These are phyloP conservation scores for Zychaea mexicana DNA, from an alignment of 371 early-diverging fungal species.

Conservation along the genomic window DNA sequence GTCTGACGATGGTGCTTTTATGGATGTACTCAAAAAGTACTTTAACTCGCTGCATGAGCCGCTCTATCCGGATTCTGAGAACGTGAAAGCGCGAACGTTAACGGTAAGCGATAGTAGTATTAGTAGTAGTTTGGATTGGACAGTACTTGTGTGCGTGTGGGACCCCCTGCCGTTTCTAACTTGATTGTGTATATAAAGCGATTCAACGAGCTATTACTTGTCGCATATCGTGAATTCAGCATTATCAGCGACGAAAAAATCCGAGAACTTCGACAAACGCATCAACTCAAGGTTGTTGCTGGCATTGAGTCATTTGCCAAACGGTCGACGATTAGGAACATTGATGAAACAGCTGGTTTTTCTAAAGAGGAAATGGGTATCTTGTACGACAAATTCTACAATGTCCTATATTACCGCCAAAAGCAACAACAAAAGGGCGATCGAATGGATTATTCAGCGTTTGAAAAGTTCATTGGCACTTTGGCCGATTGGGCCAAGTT, in stretches of 20 bases:
- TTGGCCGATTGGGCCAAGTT: slow-evolving; percentile 42
- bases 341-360: slow-evolving; percentile 75
- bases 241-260: slow-evolving; percentile 78
- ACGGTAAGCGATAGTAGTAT: slow-evolving; percentile 43
- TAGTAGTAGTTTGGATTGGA: not conserved
- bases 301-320: slow-evolving; percentile 93
- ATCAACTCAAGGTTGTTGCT: slow-evolving; percentile 92
- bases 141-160: too few relatives aligned
- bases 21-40: slow-evolving; percentile 78
- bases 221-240: slow-evolving; percentile 92
- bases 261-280: slow-evolving; percentile 78
- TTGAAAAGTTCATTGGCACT: slow-evolving; percentile 36
- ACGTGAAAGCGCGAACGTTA: slow-evolving; percentile 51
- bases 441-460: slow-evolving; percentile 38
- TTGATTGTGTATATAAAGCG: slow-evolving; percentile 40
- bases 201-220: slow-evolving; percentile 89
- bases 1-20: slow-evolving; percentile 90
- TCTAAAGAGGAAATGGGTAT: slow-evolving; percentile 83
- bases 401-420: slow-evolving; percentile 75
- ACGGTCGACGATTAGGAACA: slow-evolving; percentile 81
- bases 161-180: too few relatives aligned
- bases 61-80: slow-evolving; percentile 55
- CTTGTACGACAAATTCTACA: slow-evolving; percentile 91
- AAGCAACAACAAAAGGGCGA: slow-evolving; percentile 22
- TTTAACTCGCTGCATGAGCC: slow-evolving; percentile 71